Base-by-base conservation (phyloP, 768 basidiomycete genomes). In the Calocybe gangraenosa region DNA sequence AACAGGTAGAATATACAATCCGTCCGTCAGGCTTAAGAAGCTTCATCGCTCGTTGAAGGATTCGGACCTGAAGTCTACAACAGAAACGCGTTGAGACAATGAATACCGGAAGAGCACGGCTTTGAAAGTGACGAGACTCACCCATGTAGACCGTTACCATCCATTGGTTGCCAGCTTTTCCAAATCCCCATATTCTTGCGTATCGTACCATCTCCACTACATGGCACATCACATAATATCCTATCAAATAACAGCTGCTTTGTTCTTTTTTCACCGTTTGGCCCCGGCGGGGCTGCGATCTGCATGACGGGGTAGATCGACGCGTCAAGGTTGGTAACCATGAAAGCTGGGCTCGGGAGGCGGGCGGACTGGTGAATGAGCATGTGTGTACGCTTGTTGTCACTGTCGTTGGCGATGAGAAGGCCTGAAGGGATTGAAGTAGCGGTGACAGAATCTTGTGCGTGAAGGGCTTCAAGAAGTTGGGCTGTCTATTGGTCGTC, bases 1-100 rank as follows among this genome's bases (percentile, higher is more conserved):
- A 97, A 58, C 96, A 98, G 0, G 96, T 99, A 4, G 96, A 98
- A 62, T 98, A 99, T 14, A 98, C 94, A 50, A 98, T 86, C 28
- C 88, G 82, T 7, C 94, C 95, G n/a, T 83, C 79, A 9, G 61
- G 58, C 22, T 83, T 82, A 32, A 99, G 76, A 66, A 98, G 76
- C 45, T 84, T 81, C 89, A 99, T 96, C 1, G 86, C 95, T 15
- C 96, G 86, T 49, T 86, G 76, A 15, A 98, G 76, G 54, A 99
- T 98, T 15, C 96, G 86, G 32, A 92, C 71, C 60, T 99, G 96
- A 22, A 99, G 73, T 8, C 92, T 97, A 55, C 13, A 40, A 21
- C 21, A 21, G 23, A 14, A 35, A 32, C 40, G 11, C 40, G 47
- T 31, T 38, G 33, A 42, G 35, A 20, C 32, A 7, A 8, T 32